phyloP scores from a whole-genome alignment of 2,329 filamentous ascomycete genomes.

The Xylariales sp. region DNA sequence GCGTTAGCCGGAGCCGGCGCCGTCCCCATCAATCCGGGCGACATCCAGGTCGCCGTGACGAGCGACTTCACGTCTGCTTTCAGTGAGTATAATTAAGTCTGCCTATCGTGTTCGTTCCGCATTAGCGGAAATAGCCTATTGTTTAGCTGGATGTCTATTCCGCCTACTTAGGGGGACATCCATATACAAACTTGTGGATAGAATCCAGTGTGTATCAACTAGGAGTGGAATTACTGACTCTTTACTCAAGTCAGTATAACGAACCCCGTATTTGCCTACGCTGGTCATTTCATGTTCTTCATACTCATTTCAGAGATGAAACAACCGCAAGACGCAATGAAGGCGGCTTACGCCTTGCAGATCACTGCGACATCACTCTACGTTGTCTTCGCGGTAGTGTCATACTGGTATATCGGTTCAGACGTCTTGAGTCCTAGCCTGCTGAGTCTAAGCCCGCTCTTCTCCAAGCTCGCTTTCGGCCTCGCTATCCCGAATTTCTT shows the following conservation, averaged over 20 bases:
- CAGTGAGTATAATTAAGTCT: constrained; percentile 30
- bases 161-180: background rate
- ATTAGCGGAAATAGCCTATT: background rate
- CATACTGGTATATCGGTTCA: constrained; percentile 62
- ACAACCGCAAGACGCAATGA: constrained; percentile 62
- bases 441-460: constrained; percentile 57
- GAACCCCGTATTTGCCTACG: constrained; percentile 65
- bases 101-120: background rate
- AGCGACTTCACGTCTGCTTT: constrained; percentile 59
- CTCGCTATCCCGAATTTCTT: constrained; percentile 63
- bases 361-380: constrained; percentile 63
- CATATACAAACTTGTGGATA: background rate
- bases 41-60: constrained; percentile 53
- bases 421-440: constrained; percentile 60
- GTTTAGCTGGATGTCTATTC: background rate
- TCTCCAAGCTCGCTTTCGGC: constrained; percentile 63
- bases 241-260: constrained; percentile 53
- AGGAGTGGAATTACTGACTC: constrained; percentile 5
- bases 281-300: constrained; percentile 67
- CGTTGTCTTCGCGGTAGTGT: constrained; percentile 61
- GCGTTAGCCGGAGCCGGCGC: constrained; percentile 62
- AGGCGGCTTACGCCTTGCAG: constrained; percentile 62
- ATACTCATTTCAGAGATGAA: constrained; percentile 65
- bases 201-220: background rate
- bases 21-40: constrained; percentile 53